Conservation (phyloP, 2,329 filamentous ascomycete genomes). For the Aspergillus quadrilineatus region DNA sequence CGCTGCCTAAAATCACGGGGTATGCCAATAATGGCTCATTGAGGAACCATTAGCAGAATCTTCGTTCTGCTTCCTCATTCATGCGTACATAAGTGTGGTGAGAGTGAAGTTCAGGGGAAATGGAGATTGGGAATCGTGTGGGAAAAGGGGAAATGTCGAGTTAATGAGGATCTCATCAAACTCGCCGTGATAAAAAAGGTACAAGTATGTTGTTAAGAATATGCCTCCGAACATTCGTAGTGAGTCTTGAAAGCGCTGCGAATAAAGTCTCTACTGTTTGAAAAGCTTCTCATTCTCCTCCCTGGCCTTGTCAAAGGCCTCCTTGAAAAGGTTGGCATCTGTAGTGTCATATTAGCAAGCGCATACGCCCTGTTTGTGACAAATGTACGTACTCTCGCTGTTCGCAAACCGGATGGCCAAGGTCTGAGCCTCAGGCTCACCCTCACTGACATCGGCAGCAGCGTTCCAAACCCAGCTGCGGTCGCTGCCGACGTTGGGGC, state of each 20-base stretch:
- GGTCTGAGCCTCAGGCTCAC: constrained; percentile 92
- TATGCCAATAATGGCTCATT: constrained; percentile 18
- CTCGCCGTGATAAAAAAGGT: constrained; percentile 12
- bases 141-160: constrained; percentile 9
- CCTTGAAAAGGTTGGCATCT: constrained; percentile 98
- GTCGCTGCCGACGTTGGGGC: constrained; percentile 95
- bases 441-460: constrained; percentile 95
- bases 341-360: constrained; percentile 19
- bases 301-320: constrained; percentile 94
- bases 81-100: constrained; percentile 17
- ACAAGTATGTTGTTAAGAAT: constrained; percentile 13
- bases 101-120: constrained; percentile 8
- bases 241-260: neutral
- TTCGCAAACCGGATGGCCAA: constrained; percentile 97
- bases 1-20: constrained; percentile 8
- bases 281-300: constrained; percentile 92
- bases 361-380: neutral
- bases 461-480: constrained; percentile 99
- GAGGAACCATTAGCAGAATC: constrained; percentile 19
- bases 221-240: constrained; percentile 12
- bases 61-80: constrained; percentile 30
- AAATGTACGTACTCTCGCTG: constrained; percentile 74
- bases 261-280: constrained; percentile 45
- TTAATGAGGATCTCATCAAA: constrained; percentile 13
- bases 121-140: constrained; percentile 1